phyloP scores from a whole-genome alignment of 768 basidiomycete species.

The Pulveroboletus sp. region DNA sequence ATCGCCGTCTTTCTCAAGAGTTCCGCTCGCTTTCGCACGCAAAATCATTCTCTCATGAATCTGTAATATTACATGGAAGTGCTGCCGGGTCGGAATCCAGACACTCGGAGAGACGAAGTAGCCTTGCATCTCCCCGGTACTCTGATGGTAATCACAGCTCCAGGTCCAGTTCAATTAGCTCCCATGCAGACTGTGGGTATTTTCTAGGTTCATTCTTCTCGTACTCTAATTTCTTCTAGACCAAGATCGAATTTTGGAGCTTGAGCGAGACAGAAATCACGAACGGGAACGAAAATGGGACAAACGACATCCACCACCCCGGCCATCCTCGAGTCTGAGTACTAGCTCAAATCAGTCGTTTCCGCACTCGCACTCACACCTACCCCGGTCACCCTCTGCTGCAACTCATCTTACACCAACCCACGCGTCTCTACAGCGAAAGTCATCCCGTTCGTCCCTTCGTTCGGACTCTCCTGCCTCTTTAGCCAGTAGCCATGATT shows the following conservation, averaged over 20 bases:
- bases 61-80: conserved; percentile 4
- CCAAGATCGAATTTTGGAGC: conserved; percentile 39
- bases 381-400: conserved; percentile 39
- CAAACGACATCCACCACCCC: conserved; percentile 36
- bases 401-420: conserved; percentile 34
- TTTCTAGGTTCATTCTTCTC: background rate
- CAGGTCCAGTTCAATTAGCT: conserved; percentile 41
- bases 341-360: conserved; percentile 33
- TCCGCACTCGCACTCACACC: conserved; percentile 32
- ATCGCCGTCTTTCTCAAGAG: conserved; percentile 27
- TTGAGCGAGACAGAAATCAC: conserved; percentile 39
- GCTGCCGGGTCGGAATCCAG: conserved; percentile 7
- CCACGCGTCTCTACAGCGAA: conserved; percentile 29
- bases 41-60: conserved; percentile 19
- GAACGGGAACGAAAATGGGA: conserved; percentile 58
- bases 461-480: conserved; percentile 44
- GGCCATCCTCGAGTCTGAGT: conserved; percentile 43
- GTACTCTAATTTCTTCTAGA: conserved; percentile 30
- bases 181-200: conserved; percentile 50
- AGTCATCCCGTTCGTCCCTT: conserved; percentile 30
- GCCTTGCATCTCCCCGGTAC: conserved; percentile 39
- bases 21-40: conserved; percentile 23
- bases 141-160: conserved; percentile 41
- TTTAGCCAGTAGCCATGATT: conserved; percentile 32
- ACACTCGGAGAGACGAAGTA: conserved; percentile 28